Conservation (phyloP, 129 eudicot species). For the Scalesia atractyloides region DNA sequence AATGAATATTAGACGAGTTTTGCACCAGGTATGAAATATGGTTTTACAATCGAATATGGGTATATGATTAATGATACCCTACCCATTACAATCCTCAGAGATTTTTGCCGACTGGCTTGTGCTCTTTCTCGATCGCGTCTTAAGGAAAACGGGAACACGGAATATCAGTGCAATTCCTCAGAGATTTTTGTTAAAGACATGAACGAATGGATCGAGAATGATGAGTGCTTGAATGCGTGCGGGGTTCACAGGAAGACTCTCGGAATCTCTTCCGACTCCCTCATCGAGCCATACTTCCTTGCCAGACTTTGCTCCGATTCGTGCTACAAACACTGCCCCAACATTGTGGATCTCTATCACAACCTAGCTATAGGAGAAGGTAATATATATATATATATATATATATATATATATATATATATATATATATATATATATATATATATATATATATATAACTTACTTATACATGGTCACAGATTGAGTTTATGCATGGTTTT, state of each 20-base stretch:
- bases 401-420: too few relatives aligned
- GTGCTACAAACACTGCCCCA: conserved; percentile 60
- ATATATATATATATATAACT: too few relatives aligned
- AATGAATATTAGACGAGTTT: too few relatives aligned
- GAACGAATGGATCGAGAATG: conserved; percentile 55
- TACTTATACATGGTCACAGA: too few relatives aligned
- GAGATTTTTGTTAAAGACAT: conserved; percentile 42
- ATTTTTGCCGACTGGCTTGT: conserved; percentile 44
- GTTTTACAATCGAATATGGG: too few relatives aligned
- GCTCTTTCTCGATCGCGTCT: conserved; percentile 56
- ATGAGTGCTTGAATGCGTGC: conserved; percentile 52
- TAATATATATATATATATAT: conserved; percentile 6
- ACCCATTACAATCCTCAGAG: too few relatives aligned
- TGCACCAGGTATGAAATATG: too few relatives aligned
- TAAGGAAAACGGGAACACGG: conserved; percentile 46
- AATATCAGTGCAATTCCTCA: conserved; percentile 62
- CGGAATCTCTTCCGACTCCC: conserved; percentile 68
- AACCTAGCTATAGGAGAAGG: conserved; percentile 70
- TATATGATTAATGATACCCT: too few relatives aligned
- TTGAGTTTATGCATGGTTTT: too few relatives aligned
- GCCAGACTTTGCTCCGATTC: conserved; percentile 49
- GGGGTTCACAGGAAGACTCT: conserved; percentile 53
- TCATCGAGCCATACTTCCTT: conserved; percentile 44
- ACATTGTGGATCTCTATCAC: conserved; percentile 60
- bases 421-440: too few relatives aligned